A percentile compares a stretch with the other conserved stretches of the same genome.
phyloP scores from a whole-genome alignment of 2,329 filamentous ascomycete species.

The Aspergillus viridinutans region DNA sequence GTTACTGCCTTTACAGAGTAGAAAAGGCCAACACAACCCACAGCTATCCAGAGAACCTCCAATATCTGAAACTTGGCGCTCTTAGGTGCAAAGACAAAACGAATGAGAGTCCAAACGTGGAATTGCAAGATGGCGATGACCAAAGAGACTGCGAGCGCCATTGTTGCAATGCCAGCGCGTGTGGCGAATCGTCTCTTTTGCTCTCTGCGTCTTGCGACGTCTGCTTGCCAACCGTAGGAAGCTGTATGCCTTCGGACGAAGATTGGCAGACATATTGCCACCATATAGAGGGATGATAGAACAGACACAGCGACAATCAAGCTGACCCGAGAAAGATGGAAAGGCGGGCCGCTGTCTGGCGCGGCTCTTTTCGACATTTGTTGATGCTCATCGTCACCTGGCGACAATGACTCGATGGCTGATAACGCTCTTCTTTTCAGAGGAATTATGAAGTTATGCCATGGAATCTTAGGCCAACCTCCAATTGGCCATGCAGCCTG shows the following conservation, averaged over 20 bases:
- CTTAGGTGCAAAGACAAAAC: background rate
- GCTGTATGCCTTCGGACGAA: background rate
- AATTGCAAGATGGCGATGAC: background rate
- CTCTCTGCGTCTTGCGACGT: background rate
- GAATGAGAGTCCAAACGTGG: background rate
- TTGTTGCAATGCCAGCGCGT: background rate
- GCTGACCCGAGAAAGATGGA: background rate
- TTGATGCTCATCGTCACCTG: background rate
- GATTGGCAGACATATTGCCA: background rate
- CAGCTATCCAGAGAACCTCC: background rate
- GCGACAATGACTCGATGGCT: background rate
- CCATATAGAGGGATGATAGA: background rate
- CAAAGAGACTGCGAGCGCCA: background rate
- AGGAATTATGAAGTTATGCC: constrained; percentile 39
- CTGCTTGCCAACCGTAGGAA: background rate
- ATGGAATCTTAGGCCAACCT: constrained; percentile 35
- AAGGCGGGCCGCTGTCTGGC: background rate
- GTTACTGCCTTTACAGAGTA: constrained; percentile 1
- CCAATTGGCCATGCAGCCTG: constrained; percentile 33
- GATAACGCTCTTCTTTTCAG: constrained; percentile 16
- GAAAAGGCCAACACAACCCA: background rate
- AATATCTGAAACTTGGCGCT: background rate
- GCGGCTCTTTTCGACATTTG: background rate
- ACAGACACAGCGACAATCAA: background rate
- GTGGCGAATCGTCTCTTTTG: background rate